These are phyloP conservation scores for Starmerella floris DNA, from an alignment of 805 yeast species.

Conservation along the genomic window DNA sequence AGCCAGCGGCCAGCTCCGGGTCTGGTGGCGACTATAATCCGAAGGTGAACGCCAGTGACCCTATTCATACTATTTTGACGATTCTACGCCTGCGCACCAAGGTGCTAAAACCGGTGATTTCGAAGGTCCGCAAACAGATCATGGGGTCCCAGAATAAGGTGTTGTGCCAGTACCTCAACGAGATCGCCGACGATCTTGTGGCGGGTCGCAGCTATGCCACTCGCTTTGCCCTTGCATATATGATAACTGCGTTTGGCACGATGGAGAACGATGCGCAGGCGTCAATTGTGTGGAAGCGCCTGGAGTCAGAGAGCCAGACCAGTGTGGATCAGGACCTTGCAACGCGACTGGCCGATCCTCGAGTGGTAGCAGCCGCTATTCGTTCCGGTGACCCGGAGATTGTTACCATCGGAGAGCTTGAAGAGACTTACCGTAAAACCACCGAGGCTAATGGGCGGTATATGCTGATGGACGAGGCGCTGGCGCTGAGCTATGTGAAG, in stretches of 20 bases:
- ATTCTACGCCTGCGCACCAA: conserved; percentile 16
- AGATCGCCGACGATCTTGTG: conserved; percentile 18
- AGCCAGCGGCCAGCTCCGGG: too few species aligned
- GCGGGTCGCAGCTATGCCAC: conserved; percentile 17
- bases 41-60: conserved; percentile 17
- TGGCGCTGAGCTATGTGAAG: conserved; percentile 16
- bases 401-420: conserved; percentile 18
- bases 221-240: conserved; percentile 18
- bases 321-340: conserved; percentile 2
- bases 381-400: conserved; percentile 18
- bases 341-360: conserved; percentile 16
- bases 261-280: conserved; percentile 17
- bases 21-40: too few species aligned
- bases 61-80: conserved; percentile 19
- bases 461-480: conserved; percentile 21
- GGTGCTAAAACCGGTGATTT: conserved; percentile 18
- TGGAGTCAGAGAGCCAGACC: conserved; percentile 5
- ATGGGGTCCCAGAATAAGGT: conserved; percentile 18
- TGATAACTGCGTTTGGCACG: conserved; percentile 20
- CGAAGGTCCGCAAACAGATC: conserved; percentile 14
- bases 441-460: conserved; percentile 17
- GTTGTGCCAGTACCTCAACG: conserved; percentile 16
- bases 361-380: conserved; percentile 21
- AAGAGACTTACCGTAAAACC: conserved; percentile 15
- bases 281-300: conserved; percentile 18